Percentiles rank a stretch among this genome's conserved stretches.
These are phyloP conservation scores for Cubamyces sp. DNA, from an alignment of 768 basidiomycete species.

Conservation along the genomic window DNA sequence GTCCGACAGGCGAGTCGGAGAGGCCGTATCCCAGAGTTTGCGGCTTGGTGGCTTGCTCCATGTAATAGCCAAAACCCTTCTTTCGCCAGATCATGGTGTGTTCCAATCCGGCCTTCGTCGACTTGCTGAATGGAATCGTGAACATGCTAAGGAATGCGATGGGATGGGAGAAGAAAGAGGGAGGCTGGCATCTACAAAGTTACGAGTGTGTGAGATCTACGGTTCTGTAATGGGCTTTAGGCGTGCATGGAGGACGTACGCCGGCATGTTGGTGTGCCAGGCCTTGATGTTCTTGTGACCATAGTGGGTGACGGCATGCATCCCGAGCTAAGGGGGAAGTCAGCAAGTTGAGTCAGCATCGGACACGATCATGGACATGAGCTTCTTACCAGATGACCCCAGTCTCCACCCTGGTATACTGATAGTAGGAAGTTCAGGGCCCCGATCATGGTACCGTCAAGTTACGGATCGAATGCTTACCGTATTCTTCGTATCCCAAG, in stretches of 20 bases:
- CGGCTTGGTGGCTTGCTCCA: slow-evolving; percentile 38
- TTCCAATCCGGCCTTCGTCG: slow-evolving; percentile 37
- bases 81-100: slow-evolving; percentile 30
- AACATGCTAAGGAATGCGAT: slow-evolving; percentile 25
- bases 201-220: no score
- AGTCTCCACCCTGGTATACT: slow-evolving; percentile 49
- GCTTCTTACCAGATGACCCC: slow-evolving; percentile 42
- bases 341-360: background rate
- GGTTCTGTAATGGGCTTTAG: background rate
- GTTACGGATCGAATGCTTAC: slow-evolving; percentile 12
- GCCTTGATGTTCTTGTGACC: slow-evolving; percentile 51
- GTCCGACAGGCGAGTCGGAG: slow-evolving; percentile 61
- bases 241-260: slow-evolving; percentile 37
- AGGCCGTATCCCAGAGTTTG: slow-evolving; percentile 53
- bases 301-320: slow-evolving; percentile 34
- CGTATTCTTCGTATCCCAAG: slow-evolving; percentile 34
- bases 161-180: slow-evolving; percentile 8
- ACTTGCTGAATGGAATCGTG: slow-evolving; percentile 37
- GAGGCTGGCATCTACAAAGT: background rate
- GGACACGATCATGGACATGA: no score
- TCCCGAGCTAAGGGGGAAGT: slow-evolving; percentile 31
- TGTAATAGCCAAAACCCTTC: slow-evolving; percentile 39
- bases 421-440: background rate
- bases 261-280: slow-evolving; percentile 54
- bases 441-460: background rate